phyloP scores from a whole-genome alignment of 805 yeast species.

The Cyberlindnera euphorbiae region DNA sequence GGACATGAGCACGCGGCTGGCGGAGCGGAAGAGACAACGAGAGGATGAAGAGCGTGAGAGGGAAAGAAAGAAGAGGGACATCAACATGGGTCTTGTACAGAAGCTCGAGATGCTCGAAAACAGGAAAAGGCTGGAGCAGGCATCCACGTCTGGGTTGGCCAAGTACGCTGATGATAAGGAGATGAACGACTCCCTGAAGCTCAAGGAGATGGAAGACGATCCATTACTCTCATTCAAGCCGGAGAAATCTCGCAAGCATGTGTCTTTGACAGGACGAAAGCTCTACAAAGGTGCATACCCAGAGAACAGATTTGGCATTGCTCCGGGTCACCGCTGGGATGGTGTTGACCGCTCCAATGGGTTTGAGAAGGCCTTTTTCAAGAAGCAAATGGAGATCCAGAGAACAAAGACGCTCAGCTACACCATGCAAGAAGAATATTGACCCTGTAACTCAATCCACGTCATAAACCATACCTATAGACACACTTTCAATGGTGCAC shows the following conservation, averaged over 20 bases:
- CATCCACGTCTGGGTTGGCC: conserved; percentile 25
- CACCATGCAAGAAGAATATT: conserved; percentile 37
- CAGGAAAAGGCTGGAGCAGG: conserved; percentile 27
- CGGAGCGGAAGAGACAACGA: conserved; percentile 26
- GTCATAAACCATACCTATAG: no score
- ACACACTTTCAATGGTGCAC: no score
- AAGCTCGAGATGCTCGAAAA: conserved; percentile 33
- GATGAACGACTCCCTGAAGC: conserved; percentile 30
- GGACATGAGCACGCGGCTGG: conserved; percentile 31
- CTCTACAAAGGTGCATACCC: conserved; percentile 52
- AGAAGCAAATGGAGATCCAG: conserved; percentile 33
- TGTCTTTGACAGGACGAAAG: conserved; percentile 44
- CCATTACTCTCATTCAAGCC: conserved; percentile 51
- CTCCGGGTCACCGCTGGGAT: conserved; percentile 86
- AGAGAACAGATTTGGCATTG: conserved; percentile 68
- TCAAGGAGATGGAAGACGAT: conserved; percentile 47
- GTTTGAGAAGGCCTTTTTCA: conserved; percentile 64
- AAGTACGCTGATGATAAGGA: conserved; percentile 36
- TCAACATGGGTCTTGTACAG: conserved; percentile 37
- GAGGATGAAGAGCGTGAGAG: conserved; percentile 26
- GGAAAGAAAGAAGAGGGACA: conserved; percentile 25
- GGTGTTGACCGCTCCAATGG: conserved; percentile 90
- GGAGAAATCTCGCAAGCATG: conserved; percentile 19
- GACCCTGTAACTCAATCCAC: no score
- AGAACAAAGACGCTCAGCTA: conserved; percentile 29